These are phyloP conservation scores for Moniliophthora roreri DNA, from an alignment of 1,284 basidiomycete species.

Conservation along the genomic window DNA sequence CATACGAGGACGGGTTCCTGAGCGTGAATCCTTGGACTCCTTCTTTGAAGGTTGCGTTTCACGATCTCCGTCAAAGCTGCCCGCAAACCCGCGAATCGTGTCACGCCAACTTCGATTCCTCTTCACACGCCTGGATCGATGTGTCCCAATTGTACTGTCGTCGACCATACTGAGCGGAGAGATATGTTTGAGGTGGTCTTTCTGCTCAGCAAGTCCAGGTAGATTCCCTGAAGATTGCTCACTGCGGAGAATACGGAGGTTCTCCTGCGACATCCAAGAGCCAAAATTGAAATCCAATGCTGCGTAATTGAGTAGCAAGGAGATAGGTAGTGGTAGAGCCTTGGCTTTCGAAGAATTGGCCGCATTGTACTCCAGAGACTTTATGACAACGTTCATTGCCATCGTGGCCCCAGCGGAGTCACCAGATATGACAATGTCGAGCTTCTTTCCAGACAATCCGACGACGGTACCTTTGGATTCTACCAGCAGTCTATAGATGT, in stretches of 20 bases:
- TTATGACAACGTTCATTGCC: slow-evolving; percentile 80
- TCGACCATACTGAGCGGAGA: slow-evolving; percentile 88
- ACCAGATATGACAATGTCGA: slow-evolving; percentile 80
- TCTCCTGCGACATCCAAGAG: slow-evolving; percentile 93
- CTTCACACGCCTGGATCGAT: slow-evolving; percentile 47
- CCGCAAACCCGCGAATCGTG: slow-evolving; percentile 44
- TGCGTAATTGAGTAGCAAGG: slow-evolving; percentile 81
- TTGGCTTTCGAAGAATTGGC: slow-evolving; percentile 35
- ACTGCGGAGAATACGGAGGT: slow-evolving; percentile 79
- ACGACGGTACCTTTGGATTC: slow-evolving; percentile 80
- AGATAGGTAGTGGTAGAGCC: slow-evolving; percentile 59
- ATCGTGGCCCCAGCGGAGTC: slow-evolving; percentile 93
- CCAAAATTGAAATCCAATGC: slow-evolving; percentile 96
- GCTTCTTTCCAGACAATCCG: slow-evolving; percentile 79
- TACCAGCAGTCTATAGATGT: slow-evolving; percentile 81
- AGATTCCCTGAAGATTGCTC: slow-evolving; percentile 81
- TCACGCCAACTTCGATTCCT: slow-evolving; percentile 61
- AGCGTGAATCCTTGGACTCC: slow-evolving; percentile 3
- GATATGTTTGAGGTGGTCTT: slow-evolving; percentile 85
- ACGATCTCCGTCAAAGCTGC: slow-evolving; percentile 33
- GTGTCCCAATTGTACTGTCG: slow-evolving; percentile 47
- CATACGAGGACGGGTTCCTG: slow-evolving; percentile 4
- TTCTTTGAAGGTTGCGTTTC: slow-evolving; percentile 12
- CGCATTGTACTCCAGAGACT: slow-evolving; percentile 72
- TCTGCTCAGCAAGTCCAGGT: slow-evolving; percentile 70